phyloP scores from a whole-genome alignment of 225 moss, liverwort and hornwort species.

The Neckera pumila region DNA sequence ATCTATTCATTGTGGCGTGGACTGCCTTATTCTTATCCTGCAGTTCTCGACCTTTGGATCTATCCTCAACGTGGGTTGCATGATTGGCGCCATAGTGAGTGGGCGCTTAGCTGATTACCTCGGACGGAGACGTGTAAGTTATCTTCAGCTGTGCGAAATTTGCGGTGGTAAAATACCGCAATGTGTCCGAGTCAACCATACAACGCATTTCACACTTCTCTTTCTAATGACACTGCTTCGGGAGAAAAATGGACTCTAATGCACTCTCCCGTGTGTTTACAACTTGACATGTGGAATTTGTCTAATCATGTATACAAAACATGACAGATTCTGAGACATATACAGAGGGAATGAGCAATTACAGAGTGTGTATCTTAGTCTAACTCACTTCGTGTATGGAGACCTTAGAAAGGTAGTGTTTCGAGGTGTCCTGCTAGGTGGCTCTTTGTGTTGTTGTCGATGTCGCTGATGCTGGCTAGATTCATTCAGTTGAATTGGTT shows the following conservation, averaged over 20 bases:
- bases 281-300: not conserved
- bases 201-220: not conserved
- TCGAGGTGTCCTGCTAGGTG: not conserved
- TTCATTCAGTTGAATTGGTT: not conserved
- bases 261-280: not conserved
- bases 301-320: not conserved
- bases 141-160: not conserved
- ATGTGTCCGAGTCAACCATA: not conserved
- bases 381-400: not conserved
- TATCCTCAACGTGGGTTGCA: conserved; percentile 64
- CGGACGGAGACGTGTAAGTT: conserved; percentile 64
- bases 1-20: not conserved
- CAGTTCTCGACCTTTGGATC: conserved; percentile 90
- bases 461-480: not conserved
- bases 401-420: not conserved
- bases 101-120: conserved; percentile 56
- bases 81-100: conserved; percentile 61
- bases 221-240: not conserved
- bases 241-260: not conserved
- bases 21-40: not conserved
- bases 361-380: not conserved
- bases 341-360: not conserved
- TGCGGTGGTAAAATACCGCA: not conserved
- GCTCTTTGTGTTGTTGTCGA: not conserved
- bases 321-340: not conserved